These are phyloP conservation scores for Cunninghamia lanceolata DNA, from an alignment of 75 land plant genomes.

Conservation along the genomic window DNA sequence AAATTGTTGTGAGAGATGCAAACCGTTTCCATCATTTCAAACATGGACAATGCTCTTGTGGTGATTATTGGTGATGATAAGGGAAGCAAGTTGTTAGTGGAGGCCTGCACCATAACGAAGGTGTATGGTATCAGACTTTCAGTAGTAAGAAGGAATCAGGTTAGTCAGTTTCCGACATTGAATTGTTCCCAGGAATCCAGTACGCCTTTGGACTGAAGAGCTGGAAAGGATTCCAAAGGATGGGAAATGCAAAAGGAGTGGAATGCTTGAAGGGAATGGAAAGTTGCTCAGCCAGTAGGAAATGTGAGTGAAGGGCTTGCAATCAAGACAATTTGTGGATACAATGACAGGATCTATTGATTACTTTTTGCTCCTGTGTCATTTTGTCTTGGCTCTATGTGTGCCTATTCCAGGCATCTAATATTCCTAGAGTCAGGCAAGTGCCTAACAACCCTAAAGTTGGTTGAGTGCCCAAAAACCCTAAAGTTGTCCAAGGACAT, in stretches of 20 bases:
- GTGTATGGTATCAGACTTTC: background rate
- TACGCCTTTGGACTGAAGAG: background rate
- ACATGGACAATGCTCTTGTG: background rate
- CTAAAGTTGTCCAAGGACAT: too few species aligned
- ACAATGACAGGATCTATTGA: background rate
- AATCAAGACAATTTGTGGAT: background rate
- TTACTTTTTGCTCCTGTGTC: background rate
- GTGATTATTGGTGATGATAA: background rate
- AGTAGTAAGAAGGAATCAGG: background rate
- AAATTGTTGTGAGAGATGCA: constrained; percentile 4
- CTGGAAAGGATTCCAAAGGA: background rate
- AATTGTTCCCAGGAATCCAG: background rate
- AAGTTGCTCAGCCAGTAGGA: background rate
- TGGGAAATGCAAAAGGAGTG: background rate
- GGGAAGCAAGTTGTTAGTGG: background rate
- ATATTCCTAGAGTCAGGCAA: too few species aligned
- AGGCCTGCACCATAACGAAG: background rate
- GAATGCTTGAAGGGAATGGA: background rate
- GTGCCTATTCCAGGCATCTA: background rate
- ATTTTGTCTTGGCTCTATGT: background rate
- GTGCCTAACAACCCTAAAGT: background rate
- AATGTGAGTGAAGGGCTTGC: background rate
- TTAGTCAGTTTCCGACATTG: background rate
- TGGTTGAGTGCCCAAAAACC: too few species aligned
- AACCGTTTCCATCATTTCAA: constrained; percentile 1